phyloP scores from a whole-genome alignment of 352 stramenopile genomes.

The Globisporangium solare region DNA sequence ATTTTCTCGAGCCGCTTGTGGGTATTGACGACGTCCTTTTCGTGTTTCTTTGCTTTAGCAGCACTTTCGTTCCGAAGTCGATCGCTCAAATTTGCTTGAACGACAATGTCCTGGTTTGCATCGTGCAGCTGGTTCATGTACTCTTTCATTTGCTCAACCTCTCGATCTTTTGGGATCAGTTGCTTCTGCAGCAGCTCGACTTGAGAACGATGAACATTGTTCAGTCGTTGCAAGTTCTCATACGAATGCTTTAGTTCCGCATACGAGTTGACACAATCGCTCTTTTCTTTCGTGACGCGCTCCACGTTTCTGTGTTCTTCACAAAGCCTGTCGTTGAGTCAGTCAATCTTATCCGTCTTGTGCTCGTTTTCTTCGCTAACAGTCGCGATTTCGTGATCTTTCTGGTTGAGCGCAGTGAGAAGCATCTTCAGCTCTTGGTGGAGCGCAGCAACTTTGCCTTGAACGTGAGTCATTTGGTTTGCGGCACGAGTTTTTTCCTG shows the following conservation, averaged over 20 bases:
- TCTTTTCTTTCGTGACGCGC: constrained; percentile 32
- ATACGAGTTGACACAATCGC: constrained; percentile 22
- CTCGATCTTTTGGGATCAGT: constrained; percentile 61
- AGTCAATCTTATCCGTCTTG: constrained; percentile 22
- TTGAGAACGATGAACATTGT: constrained; percentile 69
- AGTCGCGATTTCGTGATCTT: constrained; percentile 45
- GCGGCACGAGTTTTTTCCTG: constrained; percentile 35
- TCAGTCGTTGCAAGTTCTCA: constrained; percentile 57
- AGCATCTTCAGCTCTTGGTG: constrained; percentile 75
- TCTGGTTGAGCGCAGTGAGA: constrained; percentile 46
- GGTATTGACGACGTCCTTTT: constrained; percentile 27
- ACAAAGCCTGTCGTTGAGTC: constrained; percentile 31
- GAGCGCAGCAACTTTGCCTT: constrained; percentile 50
- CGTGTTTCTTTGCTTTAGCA: constrained; percentile 36
- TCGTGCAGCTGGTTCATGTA: constrained; percentile 54
- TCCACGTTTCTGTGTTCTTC: constrained; percentile 29
- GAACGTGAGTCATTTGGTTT: constrained; percentile 31
- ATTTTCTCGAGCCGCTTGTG: constrained; percentile 38
- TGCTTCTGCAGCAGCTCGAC: constrained; percentile 68
- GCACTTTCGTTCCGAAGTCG: constrained; percentile 43
- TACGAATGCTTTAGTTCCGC: constrained; percentile 37
- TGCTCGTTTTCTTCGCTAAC: constrained; percentile 26
- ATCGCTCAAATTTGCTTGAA: constrained; percentile 68
- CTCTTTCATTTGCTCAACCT: constrained; percentile 59
- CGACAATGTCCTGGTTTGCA: constrained; percentile 63